Percentiles rank a stretch among this genome's conserved stretches.
Conservation (phyloP, 2,329 filamentous ascomycete species). For the Dactylellina drechsleri region DNA sequence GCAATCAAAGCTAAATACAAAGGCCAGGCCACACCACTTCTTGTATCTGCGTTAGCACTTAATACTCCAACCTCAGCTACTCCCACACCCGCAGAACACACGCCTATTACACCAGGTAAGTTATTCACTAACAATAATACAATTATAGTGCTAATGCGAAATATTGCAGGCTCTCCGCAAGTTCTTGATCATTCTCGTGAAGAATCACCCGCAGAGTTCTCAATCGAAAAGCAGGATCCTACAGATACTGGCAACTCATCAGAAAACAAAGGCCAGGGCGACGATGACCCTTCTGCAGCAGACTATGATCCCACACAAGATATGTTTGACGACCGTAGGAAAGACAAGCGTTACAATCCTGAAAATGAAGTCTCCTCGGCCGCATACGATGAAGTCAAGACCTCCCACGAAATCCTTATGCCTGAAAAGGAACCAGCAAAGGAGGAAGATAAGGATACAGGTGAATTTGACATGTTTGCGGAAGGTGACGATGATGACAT, state of each 20-base stretch:
- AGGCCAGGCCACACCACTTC: conserved; percentile 74
- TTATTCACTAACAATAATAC: neutral
- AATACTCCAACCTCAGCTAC: conserved; percentile 68
- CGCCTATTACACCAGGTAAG: conserved; percentile 56
- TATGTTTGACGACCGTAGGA: conserved; percentile 77
- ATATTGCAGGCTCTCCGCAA: conserved; percentile 43
- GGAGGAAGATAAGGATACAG: conserved; percentile 70
- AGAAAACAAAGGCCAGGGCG: conserved; percentile 63
- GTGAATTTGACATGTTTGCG: conserved; percentile 89
- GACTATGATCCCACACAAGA: conserved; percentile 91
- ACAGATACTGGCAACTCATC: conserved; percentile 57
- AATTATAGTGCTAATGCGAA: conserved; percentile 11
- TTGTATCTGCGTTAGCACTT: conserved; percentile 77
- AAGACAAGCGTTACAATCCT: conserved; percentile 73
- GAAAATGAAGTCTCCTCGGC: conserved; percentile 68
- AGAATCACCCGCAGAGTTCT: conserved; percentile 70
- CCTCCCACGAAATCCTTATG: conserved; percentile 61
- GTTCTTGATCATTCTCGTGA: conserved; percentile 63
- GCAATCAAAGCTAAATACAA: conserved; percentile 85
- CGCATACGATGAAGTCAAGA: conserved; percentile 70
- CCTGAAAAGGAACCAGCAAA: conserved; percentile 60
- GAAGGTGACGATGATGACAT: conserved; percentile 75
- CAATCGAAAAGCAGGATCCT: conserved; percentile 71
- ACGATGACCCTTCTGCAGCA: conserved; percentile 85
- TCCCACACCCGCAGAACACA: conserved; percentile 62